phyloP scores from a whole-genome alignment of 164 flowering plant species.

The Magnolia kwangsiensis region DNA sequence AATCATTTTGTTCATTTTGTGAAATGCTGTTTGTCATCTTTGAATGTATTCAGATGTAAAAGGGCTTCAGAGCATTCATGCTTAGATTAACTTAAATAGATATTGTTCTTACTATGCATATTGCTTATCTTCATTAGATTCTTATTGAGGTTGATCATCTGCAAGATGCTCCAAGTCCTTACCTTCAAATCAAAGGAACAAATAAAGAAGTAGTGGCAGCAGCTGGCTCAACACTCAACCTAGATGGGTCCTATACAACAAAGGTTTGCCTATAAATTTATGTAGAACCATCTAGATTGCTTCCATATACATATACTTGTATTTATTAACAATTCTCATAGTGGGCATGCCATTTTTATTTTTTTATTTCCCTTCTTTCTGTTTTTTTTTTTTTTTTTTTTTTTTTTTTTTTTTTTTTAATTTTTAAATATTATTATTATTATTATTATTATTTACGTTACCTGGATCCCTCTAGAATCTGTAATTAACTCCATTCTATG shows the following conservation, averaged over 20 bases:
- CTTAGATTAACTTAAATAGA: conserved; percentile 1
- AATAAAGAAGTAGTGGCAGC: conserved; percentile 83
- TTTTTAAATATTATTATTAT: too few relatives aligned
- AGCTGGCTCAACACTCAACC: conserved; percentile 74
- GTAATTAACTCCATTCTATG: conserved; percentile 4
- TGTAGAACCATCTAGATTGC: background rate
- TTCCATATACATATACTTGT: background rate
- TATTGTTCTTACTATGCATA: conserved; percentile 2
- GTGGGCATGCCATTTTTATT: background rate
- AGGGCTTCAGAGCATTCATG: conserved; percentile 4
- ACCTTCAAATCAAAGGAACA: conserved; percentile 88
- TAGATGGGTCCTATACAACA: conserved; percentile 96
- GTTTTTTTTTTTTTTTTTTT: background rate
- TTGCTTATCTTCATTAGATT: conserved; percentile 41
- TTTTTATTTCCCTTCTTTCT: background rate
- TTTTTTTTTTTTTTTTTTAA: too few relatives aligned
- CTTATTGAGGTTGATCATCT: conserved; percentile 93
- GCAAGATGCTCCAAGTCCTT: conserved; percentile 79
- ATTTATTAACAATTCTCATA: background rate
- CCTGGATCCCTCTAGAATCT: background rate
- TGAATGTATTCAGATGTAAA: conserved; percentile 1
- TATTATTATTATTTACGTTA: too few relatives aligned
- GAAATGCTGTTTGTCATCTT: background rate
- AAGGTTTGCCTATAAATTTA: conserved; percentile 48
- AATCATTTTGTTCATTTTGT: background rate